Evolutionary conservation across 345 rosid genomes (phyloP).

Genomic region (Rubroshorea leprosula): DNA sequence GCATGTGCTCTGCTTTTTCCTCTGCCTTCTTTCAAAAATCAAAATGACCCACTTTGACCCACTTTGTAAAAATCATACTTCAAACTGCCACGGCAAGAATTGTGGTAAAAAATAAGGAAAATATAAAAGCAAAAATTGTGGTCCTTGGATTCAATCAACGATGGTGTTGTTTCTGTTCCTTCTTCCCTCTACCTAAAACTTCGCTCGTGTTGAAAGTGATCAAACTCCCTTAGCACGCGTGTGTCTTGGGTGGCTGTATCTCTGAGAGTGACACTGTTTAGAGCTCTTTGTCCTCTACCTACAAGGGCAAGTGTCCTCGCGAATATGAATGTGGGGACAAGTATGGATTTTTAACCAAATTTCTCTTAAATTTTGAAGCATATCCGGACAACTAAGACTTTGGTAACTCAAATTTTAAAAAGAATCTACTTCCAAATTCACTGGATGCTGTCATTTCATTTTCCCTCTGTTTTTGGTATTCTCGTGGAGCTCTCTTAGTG

Average conservation of each 20-base stretch:
- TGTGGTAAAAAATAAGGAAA: not conserved
- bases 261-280: conserved; percentile 8
- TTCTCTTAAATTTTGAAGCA: not conserved
- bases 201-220: conserved; percentile 21
- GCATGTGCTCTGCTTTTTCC: conserved; percentile 18
- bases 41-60: not conserved
- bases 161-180: conserved; percentile 1
- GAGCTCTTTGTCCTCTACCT: not conserved
- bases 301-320: not conserved
- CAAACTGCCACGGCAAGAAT: no score
- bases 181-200: not conserved
- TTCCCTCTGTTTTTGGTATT: not conserved
- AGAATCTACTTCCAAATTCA: not conserved
- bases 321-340: conserved; percentile 19
- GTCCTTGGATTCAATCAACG: conserved; percentile 14
- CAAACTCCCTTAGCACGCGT: conserved; percentile 25
- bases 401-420: not conserved
- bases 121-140: not conserved
- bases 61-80: no score
- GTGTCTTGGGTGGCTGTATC: conserved; percentile 7
- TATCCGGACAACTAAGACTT: not conserved
- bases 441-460: not conserved
- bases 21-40: not conserved
- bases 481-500: not conserved
- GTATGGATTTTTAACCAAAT: conserved; percentile 12